Base-by-base conservation (phyloP, 179 eudicot species). In the Dionaea muscipula region DNA sequence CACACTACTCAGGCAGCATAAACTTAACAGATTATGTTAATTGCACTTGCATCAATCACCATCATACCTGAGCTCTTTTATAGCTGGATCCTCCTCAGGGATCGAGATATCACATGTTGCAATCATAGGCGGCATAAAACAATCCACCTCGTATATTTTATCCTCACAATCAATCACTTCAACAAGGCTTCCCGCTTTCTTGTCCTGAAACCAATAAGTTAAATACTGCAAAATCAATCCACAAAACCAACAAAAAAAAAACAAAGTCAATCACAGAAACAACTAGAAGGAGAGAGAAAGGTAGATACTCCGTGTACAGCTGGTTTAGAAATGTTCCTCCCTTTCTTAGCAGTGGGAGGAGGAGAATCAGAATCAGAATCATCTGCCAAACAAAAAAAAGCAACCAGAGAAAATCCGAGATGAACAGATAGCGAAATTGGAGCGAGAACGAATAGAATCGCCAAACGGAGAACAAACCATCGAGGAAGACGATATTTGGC, bases 1-100 rank as follows among this genome's bases (percentile, higher is more conserved):
- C n/a, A 24, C 22, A 49, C 26, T 8, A 7, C 15, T 5, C 1
- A 21, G 53, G 1, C 6, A 13, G 14, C 23, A 19, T 1, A n/a
- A 23, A 23, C 0, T 28, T 3, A 28, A 28, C 35, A 3, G 35
- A 28, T 28, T 3, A 3, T 28, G 35, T 28, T 28, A 28, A 28
- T 28, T 8, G n/a, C n/a, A n/a, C 15, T 38, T 38, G 16, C 12
- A 3, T 43, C 47, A 43, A n/a, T 14, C 9, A 5, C 7, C 4
- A n/a, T 43, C 9, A 36, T 65, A 82, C 89, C 89, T 72, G 47
- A 82, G 49, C 47, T 75, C 77, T 72, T 69, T 76, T 39, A 79
- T 65, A 23, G 74, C 59, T 1, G 80, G 52, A 66, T 79, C 78
- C 61, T 76, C 81, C 14, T 35, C 51, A 10, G 50, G 28, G 43